phyloP scores from a whole-genome alignment of 2,329 filamentous ascomycete species.

The Colletotrichum paranaense region DNA sequence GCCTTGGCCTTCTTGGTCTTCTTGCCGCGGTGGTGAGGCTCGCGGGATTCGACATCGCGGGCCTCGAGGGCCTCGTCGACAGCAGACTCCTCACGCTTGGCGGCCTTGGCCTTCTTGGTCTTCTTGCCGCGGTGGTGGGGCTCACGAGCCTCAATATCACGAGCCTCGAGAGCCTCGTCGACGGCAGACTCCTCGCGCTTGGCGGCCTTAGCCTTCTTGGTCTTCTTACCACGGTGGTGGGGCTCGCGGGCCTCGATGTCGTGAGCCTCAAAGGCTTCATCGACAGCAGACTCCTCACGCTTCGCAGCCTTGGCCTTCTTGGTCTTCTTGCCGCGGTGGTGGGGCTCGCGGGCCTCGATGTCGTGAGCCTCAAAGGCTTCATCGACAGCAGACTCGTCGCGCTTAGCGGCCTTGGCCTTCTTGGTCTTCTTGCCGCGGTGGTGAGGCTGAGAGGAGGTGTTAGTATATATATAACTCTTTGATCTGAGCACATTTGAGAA shows the following conservation, averaged over 20 bases:
- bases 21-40: conserved; percentile 35
- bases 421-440: conserved; percentile 31
- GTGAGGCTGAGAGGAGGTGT: conserved; percentile 19
- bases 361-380: background rate
- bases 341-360: conserved; percentile 36
- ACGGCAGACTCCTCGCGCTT: background rate
- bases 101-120: background rate
- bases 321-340: conserved; percentile 32
- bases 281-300: too few species aligned
- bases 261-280: too few species aligned
- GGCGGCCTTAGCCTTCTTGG: conserved; percentile 2
- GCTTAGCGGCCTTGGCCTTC: background rate
- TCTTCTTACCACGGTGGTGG: conserved; percentile 32
- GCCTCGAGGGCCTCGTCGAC: conserved; percentile 30
- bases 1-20: conserved; percentile 23
- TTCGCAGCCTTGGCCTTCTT: conserved; percentile 26
- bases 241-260: conserved; percentile 1
- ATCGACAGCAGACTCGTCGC: conserved; percentile 10
- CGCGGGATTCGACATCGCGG: conserved; percentile 33
- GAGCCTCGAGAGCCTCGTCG: conserved; percentile 11
- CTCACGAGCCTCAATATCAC: background rate
- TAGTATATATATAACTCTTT: background rate
- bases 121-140: conserved; percentile 17
- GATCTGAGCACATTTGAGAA: background rate
- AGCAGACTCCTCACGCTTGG: conserved; percentile 10